Conservation (phyloP, 148 eudicot species). For the Fagopyrum tataricum region DNA sequence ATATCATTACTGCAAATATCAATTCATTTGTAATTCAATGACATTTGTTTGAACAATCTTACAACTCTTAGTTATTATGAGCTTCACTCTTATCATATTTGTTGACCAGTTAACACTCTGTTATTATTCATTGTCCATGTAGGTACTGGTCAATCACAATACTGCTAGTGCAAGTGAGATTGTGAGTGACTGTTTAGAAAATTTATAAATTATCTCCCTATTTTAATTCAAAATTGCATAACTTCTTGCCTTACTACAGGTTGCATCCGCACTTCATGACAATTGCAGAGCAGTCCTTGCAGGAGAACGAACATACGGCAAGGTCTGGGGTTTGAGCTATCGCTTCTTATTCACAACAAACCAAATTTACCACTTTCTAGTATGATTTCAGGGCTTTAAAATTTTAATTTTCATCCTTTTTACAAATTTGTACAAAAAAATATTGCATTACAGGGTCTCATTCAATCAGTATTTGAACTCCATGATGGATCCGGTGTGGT, state of each 20-base stretch:
- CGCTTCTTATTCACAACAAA: neutral
- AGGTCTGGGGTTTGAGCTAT: constrained; percentile 40
- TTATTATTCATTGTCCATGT: constrained; percentile 21
- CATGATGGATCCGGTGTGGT: constrained; percentile 94
- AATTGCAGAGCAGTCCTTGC: constrained; percentile 93
- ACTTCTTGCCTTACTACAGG: constrained; percentile 41
- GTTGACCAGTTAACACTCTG: neutral
- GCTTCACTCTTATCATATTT: neutral
- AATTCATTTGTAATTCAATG: neutral
- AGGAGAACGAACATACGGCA: constrained; percentile 87
- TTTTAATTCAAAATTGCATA: constrained; percentile 14
- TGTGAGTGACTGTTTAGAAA: constrained; percentile 36
- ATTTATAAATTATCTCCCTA: constrained; percentile 9
- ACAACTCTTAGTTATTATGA: neutral
- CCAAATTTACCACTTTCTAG: neutral
- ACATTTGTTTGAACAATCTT: neutral
- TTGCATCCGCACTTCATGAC: constrained; percentile 95
- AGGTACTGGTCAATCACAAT: constrained; percentile 90
- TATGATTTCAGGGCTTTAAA: neutral
- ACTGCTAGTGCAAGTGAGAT: constrained; percentile 99
- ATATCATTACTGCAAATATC: too few relatives aligned
- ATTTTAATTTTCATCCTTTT: neutral
- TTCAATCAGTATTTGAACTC: constrained; percentile 94
- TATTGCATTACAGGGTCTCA: constrained; percentile 55
- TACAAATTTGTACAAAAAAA: neutral